Evolutionary conservation across 2,329 filamentous ascomycete genomes (phyloP), one percentile per base, ranked within the genome.

Genomic region (Esteya vermicola): DNA sequence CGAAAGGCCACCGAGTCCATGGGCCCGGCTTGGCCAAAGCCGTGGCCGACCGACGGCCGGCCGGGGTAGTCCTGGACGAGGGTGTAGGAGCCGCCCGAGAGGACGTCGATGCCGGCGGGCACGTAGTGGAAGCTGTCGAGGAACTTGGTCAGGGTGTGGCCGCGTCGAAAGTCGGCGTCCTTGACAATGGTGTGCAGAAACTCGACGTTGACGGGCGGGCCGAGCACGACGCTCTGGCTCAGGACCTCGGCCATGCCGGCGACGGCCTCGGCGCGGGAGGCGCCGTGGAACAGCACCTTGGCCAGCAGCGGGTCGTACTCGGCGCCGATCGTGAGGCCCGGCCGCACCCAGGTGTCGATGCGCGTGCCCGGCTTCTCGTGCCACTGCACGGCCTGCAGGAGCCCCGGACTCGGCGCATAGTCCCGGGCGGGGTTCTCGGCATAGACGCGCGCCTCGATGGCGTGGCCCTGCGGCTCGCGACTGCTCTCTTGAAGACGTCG

Each of bases 271-370:
- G 57, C 32, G n/a, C 48, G 42, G 6, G 54, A 58, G 8, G 55
- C 44, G 0, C 58, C 60, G 45, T 75, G 68, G 20, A 65, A 64
- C 63, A 80, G 75, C 12, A 74, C 58, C 52, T 76, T 76, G 5
- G 68, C 71, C 40, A 75, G 58, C 5, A 77, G 51, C 0, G 72
- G 70, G 50, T 73, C 63, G 58, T 40, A 42, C 2, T 22, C 21
- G 2, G 73, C 64, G 6, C 69, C 70, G 30, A 80, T 62, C 4
- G 61, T 65, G 3, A 67, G 65, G 6, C 75, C 75, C 2, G 65
- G 67, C 40, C 67, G 63, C 1, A 79, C 62, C 75, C 75, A 81
- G 0, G 74, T 79, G 47, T 81, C 77, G 21, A 81, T 64, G 5
- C 77, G 64, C 20, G 66, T 59, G 5, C 61, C 61, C 0, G 61